Evolutionary conservation across 805 yeast species (phyloP).

Genomic region (Hanseniaspora pseudoguilliermondii): DNA sequence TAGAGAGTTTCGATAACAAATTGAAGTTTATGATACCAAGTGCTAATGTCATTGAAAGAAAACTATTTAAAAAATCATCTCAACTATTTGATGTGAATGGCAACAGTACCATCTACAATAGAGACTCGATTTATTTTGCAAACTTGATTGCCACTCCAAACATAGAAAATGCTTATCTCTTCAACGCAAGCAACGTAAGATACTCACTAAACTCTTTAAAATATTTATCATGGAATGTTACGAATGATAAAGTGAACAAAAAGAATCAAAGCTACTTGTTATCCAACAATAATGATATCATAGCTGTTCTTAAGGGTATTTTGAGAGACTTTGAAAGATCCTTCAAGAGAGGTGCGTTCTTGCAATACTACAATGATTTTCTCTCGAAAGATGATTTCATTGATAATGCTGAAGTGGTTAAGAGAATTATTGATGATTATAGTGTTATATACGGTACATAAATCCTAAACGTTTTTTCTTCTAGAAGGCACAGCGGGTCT

Average conservation of each 20-base stretch:
- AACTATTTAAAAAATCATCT: neutral
- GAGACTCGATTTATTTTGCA: neutral
- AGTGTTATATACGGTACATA: neutral
- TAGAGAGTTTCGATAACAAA: neutral
- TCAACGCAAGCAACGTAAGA: neutral
- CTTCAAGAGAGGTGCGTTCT: constrained; percentile 10
- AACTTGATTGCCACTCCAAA: neutral
- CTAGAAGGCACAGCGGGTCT: constrained; percentile 9
- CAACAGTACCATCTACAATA: neutral
- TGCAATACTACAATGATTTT: constrained; percentile 3
- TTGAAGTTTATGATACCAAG: constrained; percentile 10
- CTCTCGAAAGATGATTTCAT: constrained; percentile 4
- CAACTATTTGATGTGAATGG: constrained; percentile 1
- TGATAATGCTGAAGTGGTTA: neutral
- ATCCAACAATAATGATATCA: constrained; percentile 1
- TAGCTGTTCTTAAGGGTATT: neutral
- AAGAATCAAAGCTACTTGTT: neutral
- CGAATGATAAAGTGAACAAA: neutral
- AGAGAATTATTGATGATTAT: constrained; percentile 5
- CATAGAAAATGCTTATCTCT: neutral
- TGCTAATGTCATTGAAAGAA: neutral
- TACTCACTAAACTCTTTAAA: constrained; percentile 2
- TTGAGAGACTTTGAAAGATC: constrained; percentile 1
- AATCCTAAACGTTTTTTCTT: neutral
- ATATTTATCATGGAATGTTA: neutral